Evolutionary conservation across 225 moss, liverwort and hornwort genomes (phyloP).

Genomic region (Ulota crispa): DNA sequence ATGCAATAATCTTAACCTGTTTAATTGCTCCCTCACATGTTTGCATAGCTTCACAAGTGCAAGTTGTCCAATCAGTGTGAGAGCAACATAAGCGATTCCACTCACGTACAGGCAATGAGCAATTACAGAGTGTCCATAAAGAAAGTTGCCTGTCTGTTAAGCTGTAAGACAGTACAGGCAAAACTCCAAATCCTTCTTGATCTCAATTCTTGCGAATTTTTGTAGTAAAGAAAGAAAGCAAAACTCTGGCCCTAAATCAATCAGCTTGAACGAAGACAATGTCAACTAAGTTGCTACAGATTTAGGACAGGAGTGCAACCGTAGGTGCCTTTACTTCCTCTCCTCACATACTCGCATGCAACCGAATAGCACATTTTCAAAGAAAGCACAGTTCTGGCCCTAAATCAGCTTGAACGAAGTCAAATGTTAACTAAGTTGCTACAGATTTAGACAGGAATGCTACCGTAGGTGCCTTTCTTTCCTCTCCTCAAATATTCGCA

Average conservation of each 20-base stretch:
- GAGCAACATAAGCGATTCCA: not conserved
- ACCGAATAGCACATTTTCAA: not conserved
- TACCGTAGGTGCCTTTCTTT: not conserved
- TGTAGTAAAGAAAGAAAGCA: too few relatives aligned
- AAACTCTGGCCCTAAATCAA: not conserved
- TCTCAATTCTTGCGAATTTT: not conserved
- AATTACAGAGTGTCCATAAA: not conserved
- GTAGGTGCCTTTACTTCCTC: not conserved
- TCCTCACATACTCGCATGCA: not conserved
- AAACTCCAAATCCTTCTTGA: not conserved
- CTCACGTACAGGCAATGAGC: not conserved
- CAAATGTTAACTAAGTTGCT: not conserved
- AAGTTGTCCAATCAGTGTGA: not conserved
- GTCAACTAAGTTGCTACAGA: not conserved
- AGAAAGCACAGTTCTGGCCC: not conserved
- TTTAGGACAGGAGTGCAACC: not conserved
- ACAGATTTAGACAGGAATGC: not conserved
- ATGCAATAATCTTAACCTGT: too few relatives aligned
- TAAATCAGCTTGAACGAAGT: not conserved
- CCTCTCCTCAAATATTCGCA: not conserved
- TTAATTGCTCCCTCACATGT: too few relatives aligned
- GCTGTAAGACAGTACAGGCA: not conserved
- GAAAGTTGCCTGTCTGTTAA: not conserved
- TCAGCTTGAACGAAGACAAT: not conserved
- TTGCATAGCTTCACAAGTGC: not conserved